Conservation (phyloP, 1,284 basidiomycete species). For the Ustilago hordei region DNA sequence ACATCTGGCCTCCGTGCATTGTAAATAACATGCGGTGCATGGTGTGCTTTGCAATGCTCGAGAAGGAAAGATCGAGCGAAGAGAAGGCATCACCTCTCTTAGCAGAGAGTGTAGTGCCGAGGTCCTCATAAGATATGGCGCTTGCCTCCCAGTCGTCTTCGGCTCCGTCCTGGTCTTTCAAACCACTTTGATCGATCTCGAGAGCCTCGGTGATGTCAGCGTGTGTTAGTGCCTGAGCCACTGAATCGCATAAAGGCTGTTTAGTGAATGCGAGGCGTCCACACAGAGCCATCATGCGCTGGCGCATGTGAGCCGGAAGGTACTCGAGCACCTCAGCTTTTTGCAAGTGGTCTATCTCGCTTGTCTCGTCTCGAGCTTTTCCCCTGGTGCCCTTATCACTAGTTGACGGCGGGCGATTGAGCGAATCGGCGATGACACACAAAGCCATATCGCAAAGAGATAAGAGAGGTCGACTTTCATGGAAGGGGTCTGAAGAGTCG, state of each 20-base stretch:
- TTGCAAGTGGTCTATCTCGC: slow-evolving; percentile 12
- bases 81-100: neutral
- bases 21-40: slow-evolving; percentile 14
- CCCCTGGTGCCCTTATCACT: neutral
- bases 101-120: neutral
- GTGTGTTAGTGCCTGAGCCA: slow-evolving; percentile 22
- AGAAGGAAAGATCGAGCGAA: slow-evolving; percentile 43
- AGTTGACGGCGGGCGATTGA: slow-evolving; percentile 13
- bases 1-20: neutral
- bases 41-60: slow-evolving; percentile 17
- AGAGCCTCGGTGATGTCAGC: neutral
- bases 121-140: neutral
- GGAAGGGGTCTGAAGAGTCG: neutral
- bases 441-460: slow-evolving; percentile 37
- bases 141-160: slow-evolving; percentile 5
- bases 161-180: slow-evolving; percentile 19
- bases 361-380: neutral
- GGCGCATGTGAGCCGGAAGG: slow-evolving; percentile 29
- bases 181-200: neutral
- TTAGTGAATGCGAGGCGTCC: slow-evolving; percentile 33
- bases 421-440: slow-evolving; percentile 33
- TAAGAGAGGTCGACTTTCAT: neutral
- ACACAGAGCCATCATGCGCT: slow-evolving; percentile 30
- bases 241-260: slow-evolving; percentile 24
- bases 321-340: slow-evolving; percentile 25